Evolutionary conservation across 1,284 basidiomycete species (phyloP).

Genomic region (Tilletia caries): DNA sequence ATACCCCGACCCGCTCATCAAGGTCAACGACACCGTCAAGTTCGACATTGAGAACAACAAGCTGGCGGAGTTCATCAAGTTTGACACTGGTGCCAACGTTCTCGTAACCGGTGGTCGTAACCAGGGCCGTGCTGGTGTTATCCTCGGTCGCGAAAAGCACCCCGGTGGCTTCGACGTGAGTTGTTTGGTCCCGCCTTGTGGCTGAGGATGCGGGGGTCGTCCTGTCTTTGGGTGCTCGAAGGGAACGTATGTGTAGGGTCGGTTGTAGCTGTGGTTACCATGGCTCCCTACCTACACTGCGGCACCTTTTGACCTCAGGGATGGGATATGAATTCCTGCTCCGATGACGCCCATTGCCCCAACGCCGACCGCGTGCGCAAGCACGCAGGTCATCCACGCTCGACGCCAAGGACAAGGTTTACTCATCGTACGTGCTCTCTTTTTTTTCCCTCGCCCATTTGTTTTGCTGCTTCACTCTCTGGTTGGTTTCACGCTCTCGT

Average conservation of each 20-base stretch:
- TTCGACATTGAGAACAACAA: conserved; percentile 93
- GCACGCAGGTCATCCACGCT: conserved; percentile 15
- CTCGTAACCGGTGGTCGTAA: conserved; percentile 99
- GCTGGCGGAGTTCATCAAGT: conserved; percentile 89
- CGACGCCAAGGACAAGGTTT: conserved; percentile 15
- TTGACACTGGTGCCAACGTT: conserved; percentile 95
- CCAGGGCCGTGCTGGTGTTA: conserved; percentile 96
- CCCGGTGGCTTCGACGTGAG: conserved; percentile 86
- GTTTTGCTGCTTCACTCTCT: neutral
- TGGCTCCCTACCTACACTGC: neutral
- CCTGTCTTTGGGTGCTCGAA: neutral
- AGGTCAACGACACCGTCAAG: conserved; percentile 96
- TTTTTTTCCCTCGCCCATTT: neutral
- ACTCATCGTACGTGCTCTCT: conserved; percentile 13
- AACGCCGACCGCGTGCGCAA: conserved; percentile 13
- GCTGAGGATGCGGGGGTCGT: neutral
- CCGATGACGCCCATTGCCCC: conserved; percentile 12
- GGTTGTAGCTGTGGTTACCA: too few relatives aligned
- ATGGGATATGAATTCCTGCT: neutral
- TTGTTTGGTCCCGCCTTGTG: conserved; percentile 50
- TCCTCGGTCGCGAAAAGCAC: conserved; percentile 94
- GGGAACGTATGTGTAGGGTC: neutral
- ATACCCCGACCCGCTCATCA: conserved; percentile 94
- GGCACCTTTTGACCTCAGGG: neutral
- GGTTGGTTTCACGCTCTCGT: too few relatives aligned